phyloP scores from a whole-genome alignment of 1,284 basidiomycete species.

The Tilletia walkeri region DNA sequence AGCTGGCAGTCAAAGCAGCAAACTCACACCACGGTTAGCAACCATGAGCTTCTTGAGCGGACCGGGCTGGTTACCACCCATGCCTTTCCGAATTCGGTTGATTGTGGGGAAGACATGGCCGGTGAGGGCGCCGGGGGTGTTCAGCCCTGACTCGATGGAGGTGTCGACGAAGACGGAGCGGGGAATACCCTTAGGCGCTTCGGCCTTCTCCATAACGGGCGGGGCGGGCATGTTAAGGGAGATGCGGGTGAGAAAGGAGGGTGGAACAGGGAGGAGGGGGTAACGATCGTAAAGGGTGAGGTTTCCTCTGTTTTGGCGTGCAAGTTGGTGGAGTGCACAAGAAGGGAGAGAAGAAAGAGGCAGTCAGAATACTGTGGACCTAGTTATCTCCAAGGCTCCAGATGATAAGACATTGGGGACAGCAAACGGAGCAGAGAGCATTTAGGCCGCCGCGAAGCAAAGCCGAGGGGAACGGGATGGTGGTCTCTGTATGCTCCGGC shows the following conservation, averaged over 20 bases:
- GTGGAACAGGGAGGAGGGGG: background rate
- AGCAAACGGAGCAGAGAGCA: too few relatives aligned
- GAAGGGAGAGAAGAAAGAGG: too few relatives aligned
- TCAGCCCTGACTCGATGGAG: slow-evolving; percentile 42
- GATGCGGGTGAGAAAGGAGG: background rate
- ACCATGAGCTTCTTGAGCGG: slow-evolving; percentile 53
- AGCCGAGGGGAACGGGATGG: too few relatives aligned
- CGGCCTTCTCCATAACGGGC: slow-evolving; percentile 28
- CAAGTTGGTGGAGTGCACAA: too few relatives aligned
- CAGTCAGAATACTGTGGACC: too few relatives aligned
- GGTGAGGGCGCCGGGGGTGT: slow-evolving; percentile 45
- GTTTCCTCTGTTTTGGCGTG: background rate
- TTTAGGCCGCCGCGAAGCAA: too few relatives aligned
- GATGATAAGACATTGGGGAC: too few relatives aligned
- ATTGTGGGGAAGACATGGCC: slow-evolving; percentile 50
- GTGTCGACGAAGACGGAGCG: slow-evolving; percentile 47
- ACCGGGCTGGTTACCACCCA: slow-evolving; percentile 34
- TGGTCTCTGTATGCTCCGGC: too few relatives aligned
- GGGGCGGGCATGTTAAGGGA: slow-evolving; percentile 4
- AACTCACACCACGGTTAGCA: slow-evolving; percentile 52
- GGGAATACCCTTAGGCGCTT: slow-evolving; percentile 36
- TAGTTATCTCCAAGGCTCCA: too few relatives aligned
- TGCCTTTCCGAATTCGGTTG: slow-evolving; percentile 44
- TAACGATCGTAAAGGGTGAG: background rate
- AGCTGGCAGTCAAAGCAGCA: background rate